phyloP scores from a whole-genome alignment of 2,329 filamentous ascomycete genomes.

The Talaromyces pinophilus region DNA sequence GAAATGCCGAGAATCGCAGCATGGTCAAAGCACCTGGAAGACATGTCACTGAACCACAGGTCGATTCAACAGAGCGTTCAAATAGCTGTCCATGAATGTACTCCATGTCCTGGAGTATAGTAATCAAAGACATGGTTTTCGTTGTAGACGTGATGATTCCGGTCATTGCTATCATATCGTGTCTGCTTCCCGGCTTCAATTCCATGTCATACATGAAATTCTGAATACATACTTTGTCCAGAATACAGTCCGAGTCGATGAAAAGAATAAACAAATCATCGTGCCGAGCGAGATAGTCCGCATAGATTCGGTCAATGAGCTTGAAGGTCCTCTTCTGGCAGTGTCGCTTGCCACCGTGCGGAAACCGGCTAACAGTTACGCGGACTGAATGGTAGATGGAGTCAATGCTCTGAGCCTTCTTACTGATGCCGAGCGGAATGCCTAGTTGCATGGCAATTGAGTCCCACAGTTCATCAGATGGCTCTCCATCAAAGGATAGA shows the following conservation, averaged over 20 bases:
- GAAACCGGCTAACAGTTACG: constrained; percentile 88
- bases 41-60: constrained; percentile 91
- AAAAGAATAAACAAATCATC: constrained; percentile 95
- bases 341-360: constrained; percentile 88
- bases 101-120: constrained; percentile 94
- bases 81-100: constrained; percentile 97
- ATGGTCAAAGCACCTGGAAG: constrained; percentile 94
- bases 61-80: constrained; percentile 91
- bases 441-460: constrained; percentile 83
- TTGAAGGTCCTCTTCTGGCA: constrained; percentile 93
- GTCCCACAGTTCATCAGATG: constrained; percentile 84
- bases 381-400: constrained; percentile 78
- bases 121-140: constrained; percentile 82
- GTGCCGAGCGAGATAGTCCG: constrained; percentile 79
- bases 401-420: constrained; percentile 76
- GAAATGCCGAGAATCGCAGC: constrained; percentile 91
- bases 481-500: constrained; percentile 88
- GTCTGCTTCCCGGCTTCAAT: constrained; percentile 85
- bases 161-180: constrained; percentile 96
- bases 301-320: constrained; percentile 90
- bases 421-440: constrained; percentile 65
- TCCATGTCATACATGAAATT: constrained; percentile 99
- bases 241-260: constrained; percentile 95
- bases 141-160: constrained; percentile 96
- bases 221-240: constrained; percentile 87